Base-by-base conservation (phyloP, 1,284 basidiomycete species). In the Ustilago tritici region DNA sequence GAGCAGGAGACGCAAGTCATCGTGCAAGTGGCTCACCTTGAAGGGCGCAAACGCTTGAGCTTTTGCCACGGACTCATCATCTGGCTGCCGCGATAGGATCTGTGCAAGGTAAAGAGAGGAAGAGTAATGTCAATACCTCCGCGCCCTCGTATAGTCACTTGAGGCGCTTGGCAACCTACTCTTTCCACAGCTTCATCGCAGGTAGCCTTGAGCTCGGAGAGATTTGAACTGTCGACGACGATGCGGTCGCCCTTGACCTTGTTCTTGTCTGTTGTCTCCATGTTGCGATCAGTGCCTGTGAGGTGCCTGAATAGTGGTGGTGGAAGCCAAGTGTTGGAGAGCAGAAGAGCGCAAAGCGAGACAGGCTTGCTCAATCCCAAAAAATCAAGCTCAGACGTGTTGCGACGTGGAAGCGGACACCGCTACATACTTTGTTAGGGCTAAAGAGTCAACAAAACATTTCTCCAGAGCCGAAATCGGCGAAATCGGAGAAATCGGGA, bases 171-270 rank as follows among this genome's bases (percentile, higher is more conserved):
- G 38, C 56, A 47, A 79, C 79, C 56, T 63, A 63, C 61, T 52
- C 81, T 57, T 57, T 84, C 81, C 0, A 84, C 82, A 4, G 82
- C 82, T 43, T 84, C 82, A 35, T 84, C 82, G 68, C 81, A 82
- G 1, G 82, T 82, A 31, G 66, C 55, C 64, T 84, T 84, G 54
- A 84, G 78, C 60, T 84, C 82, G 43, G 63, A 49, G 15, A 79
- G 63, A 41, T 81, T 82, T n/a, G 75, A 67, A 57, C 77, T 81
- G 73, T 84, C 81, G 15, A 84, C 74, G 56, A 81, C 64, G 57
- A 83, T 78, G 17, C 70, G 67, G 19, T 82, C 72, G 36, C n/a
- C n/a, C 23, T 47, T 62, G 41, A 34, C 12, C 12, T 64, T 56
- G 1, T 49, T 35, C 31, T 55, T 57, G 28, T 34, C 12, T 2